phyloP scores from a whole-genome alignment of 768 basidiomycete species.

The Tremella mesenterica region DNA sequence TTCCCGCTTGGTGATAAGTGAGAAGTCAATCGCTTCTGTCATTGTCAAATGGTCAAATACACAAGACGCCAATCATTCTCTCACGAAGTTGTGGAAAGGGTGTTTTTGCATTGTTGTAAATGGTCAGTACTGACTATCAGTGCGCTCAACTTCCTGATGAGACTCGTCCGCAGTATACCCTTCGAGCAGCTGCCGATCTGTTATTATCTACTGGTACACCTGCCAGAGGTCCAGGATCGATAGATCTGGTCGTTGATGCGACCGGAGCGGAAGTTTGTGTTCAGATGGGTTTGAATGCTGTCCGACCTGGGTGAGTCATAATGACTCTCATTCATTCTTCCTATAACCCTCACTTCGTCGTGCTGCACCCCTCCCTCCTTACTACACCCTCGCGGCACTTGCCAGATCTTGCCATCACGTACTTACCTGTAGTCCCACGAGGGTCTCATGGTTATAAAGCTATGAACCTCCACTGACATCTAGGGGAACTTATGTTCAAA shows the following conservation, averaged over 20 bases:
- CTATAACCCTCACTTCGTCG: neutral
- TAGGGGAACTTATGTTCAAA: constrained; percentile 50
- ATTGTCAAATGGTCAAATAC: neutral
- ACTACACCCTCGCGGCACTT: no score
- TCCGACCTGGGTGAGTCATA: constrained; percentile 53
- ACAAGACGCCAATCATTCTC: neutral
- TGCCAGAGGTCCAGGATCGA: constrained; percentile 59
- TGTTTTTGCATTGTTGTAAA: neutral
- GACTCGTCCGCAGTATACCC: constrained; percentile 60
- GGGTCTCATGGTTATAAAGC: no score
- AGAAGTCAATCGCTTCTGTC: no score
- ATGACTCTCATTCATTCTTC: neutral
- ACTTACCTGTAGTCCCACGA: no score
- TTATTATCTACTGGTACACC: constrained; percentile 58
- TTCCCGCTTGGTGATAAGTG: no score
- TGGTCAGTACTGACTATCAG: neutral
- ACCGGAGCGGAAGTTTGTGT: constrained; percentile 89
- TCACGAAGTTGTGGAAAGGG: neutral
- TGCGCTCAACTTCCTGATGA: constrained; percentile 55
- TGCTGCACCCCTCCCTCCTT: no score
- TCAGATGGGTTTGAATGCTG: constrained; percentile 70
- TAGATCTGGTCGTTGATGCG: constrained; percentile 84
- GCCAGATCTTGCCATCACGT: no score
- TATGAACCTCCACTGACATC: constrained; percentile 7
- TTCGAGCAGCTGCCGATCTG: constrained; percentile 62